Percentiles rank a stretch among this genome's conserved stretches.
Conservation (phyloP, 495 filamentous ascomycete species). For the Penicillium tannophilum region DNA sequence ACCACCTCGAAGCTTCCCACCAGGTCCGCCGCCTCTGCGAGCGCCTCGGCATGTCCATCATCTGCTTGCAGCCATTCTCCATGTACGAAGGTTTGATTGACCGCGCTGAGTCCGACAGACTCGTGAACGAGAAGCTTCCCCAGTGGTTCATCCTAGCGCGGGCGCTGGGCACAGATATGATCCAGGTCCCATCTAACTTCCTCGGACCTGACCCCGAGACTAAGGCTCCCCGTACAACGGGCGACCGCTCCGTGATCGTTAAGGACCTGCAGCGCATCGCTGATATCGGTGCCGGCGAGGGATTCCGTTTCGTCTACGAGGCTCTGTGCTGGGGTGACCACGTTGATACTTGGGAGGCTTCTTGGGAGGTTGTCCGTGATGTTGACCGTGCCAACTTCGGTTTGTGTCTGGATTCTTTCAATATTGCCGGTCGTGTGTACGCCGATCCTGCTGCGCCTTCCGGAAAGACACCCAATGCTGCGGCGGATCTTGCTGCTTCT, state of each 20-base stretch:
- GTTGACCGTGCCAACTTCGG: constrained; percentile 76
- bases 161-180: constrained; percentile 66
- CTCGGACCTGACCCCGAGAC: constrained; percentile 52
- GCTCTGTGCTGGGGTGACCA: constrained; percentile 74
- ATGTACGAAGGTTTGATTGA: constrained; percentile 78
- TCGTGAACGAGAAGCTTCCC: constrained; percentile 60
- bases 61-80: constrained; percentile 78
- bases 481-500: constrained; percentile 57
- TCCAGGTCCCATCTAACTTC: constrained; percentile 76
- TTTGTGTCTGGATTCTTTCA: constrained; percentile 79
- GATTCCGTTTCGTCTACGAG: constrained; percentile 76
- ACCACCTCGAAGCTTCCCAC: constrained; percentile 60
- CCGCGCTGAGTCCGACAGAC: constrained; percentile 56
- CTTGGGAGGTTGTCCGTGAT: constrained; percentile 65
- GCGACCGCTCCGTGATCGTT: constrained; percentile 60
- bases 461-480: constrained; percentile 60
- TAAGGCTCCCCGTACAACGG: constrained; percentile 43
- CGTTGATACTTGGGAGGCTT: constrained; percentile 71
- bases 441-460: constrained; percentile 62
- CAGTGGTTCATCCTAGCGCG: constrained; percentile 70
- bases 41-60: constrained; percentile 58
- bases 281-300: constrained; percentile 57
- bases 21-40: constrained; percentile 58
- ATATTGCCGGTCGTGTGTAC: constrained; percentile 74
- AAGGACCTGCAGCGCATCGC: constrained; percentile 66